These are phyloP conservation scores for Rhododendron molle DNA, from an alignment of 148 eudicot species.

Conservation along the genomic window DNA sequence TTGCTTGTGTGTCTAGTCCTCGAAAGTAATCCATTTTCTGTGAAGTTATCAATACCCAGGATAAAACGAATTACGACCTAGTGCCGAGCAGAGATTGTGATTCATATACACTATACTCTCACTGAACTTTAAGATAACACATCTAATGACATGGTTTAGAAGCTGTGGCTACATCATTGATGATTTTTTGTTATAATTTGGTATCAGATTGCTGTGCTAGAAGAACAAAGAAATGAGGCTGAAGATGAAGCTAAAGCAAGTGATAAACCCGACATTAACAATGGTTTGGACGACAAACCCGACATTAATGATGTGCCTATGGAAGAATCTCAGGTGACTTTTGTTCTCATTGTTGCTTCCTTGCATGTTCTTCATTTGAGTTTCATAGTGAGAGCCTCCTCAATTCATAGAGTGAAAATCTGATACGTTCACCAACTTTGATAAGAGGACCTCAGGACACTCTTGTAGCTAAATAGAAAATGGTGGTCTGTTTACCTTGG, in stretches of 20 bases:
- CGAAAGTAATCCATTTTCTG: background rate
- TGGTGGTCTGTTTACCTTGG: background rate
- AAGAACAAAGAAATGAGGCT: slow-evolving; percentile 66
- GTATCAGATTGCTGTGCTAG: slow-evolving; percentile 66
- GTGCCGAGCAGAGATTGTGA: background rate
- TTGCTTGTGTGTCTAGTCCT: background rate
- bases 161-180: background rate
- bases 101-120: background rate
- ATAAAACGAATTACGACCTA: background rate
- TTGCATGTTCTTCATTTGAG: background rate
- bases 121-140: background rate
- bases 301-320: slow-evolving; percentile 84
- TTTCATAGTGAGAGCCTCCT: background rate
- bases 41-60: background rate
- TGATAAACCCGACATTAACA: slow-evolving; percentile 16
- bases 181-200: background rate
- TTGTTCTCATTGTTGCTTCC: background rate
- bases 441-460: background rate
- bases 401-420: background rate
- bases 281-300: slow-evolving; percentile 51
- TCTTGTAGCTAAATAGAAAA: background rate
- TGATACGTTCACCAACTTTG: background rate
- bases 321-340: slow-evolving; percentile 68
- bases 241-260: slow-evolving; percentile 54
- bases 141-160: background rate